Evolutionary conservation across 2,329 filamentous ascomycete genomes (phyloP), one percentile per base, ranked within the genome.

Genomic region (Parastagonospora avenae): DNA sequence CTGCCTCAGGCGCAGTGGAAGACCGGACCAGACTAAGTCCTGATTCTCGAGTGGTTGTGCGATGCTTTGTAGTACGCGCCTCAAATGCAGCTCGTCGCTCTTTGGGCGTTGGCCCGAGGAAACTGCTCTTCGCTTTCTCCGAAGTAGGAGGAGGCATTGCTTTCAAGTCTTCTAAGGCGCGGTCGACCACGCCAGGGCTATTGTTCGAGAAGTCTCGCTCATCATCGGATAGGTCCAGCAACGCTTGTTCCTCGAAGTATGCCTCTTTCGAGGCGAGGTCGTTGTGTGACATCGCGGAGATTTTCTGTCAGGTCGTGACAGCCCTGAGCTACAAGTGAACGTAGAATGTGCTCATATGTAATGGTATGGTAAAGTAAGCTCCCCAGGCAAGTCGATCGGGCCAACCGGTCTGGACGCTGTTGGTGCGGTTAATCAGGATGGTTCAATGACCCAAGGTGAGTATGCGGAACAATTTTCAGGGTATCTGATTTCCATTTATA

Each of bases 51-150:
- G 38, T 30, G 16, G 12, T 41, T 19, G 50, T 45, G 36, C 59
- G 66, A 24, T 59, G 59, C 30, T 46, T 59, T 28, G 42, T 42
- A 4, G 66, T 43, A 31, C 64, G 48, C n/a, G 57, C 47, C 38
- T 67, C 59, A 24, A 68, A 70, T 2, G 64, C 61, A 24, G 58
- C 63, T 43, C 59, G 60, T 36, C 48, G 57, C 44, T 72, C 62
- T 50, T 64, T 70, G 2, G 68, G 65, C 1, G 67, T 71, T 32
- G 64, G 60, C 2, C 69, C 69, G 9, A 68, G 50, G 19, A 73
- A 70, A 46, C 64, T 71, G 48, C 64, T 65, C 11, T 44, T 51
- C 29, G 57, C 55, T 16, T 52, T 58, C 9, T 41, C 14, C 11
- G 58, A 46, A 14, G 37, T 55, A n/a, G 59, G 60, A 30, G 54